Conservation (phyloP, 2,329 filamentous ascomycete species). For the Gaeumannomyces sp. region DNA sequence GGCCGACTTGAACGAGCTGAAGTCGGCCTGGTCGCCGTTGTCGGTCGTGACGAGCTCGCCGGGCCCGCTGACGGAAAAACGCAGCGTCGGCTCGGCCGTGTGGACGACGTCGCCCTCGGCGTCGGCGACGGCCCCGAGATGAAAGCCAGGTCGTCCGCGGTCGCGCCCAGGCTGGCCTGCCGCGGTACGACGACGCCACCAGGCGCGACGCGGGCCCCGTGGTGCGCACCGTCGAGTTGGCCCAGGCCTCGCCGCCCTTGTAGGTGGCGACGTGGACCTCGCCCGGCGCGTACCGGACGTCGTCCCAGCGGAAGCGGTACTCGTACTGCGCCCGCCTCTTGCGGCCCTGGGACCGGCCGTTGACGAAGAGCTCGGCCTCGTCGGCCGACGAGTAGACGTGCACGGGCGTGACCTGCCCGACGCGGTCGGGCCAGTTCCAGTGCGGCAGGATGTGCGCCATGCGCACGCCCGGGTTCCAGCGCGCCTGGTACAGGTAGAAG, state of each 20-base stretch:
- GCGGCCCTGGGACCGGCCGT: slow-evolving; percentile 39
- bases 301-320: slow-evolving; percentile 50
- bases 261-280: slow-evolving; percentile 41
- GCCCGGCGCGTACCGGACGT: slow-evolving; percentile 41
- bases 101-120: slow-evolving; percentile 36
- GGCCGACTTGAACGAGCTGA: slow-evolving; percentile 33
- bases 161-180: slow-evolving; percentile 29
- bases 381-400: slow-evolving; percentile 47
- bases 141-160: slow-evolving; percentile 38
- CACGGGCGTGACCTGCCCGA: slow-evolving; percentile 42
- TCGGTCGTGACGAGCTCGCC: slow-evolving; percentile 44
- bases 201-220: slow-evolving; percentile 33
- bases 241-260: slow-evolving; percentile 42
- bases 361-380: slow-evolving; percentile 49
- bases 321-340: slow-evolving; percentile 26
- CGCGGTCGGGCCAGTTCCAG: slow-evolving; percentile 47
- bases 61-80: slow-evolving; percentile 35
- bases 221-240: slow-evolving; percentile 33
- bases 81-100: slow-evolving; percentile 33
- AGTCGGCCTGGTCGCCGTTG: slow-evolving; percentile 42
- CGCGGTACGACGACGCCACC: slow-evolving; percentile 28
- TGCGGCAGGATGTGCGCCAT: slow-evolving; percentile 50
- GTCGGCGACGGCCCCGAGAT: slow-evolving; percentile 39
- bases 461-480: slow-evolving; percentile 41
- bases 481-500: slow-evolving; percentile 48